Conservation (phyloP, 768 basidiomycete species). For the Macrolepiota dolichaula region DNA sequence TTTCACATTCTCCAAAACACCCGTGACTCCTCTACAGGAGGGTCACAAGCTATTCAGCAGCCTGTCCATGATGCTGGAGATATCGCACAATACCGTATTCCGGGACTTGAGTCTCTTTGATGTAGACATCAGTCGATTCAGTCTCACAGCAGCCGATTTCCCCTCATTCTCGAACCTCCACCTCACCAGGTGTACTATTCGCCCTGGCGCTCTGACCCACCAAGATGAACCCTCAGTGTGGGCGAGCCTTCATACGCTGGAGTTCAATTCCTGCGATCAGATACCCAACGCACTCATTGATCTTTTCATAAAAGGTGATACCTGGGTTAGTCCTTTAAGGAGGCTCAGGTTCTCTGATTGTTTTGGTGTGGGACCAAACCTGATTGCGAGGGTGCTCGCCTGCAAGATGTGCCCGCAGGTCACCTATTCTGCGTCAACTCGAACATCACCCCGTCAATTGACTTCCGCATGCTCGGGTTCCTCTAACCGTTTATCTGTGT, state of each 20-base stretch:
- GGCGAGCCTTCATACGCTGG: neutral
- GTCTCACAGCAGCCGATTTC: neutral
- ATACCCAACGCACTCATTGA: neutral
- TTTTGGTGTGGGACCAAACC: neutral
- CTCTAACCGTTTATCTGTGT: neutral
- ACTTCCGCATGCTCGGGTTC: neutral
- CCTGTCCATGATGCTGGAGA: conserved; percentile 6
- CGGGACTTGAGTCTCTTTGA: conserved; percentile 4
- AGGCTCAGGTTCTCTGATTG: neutral
- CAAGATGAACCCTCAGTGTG: neutral
- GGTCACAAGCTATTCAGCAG: conserved; percentile 3
- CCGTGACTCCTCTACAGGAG: neutral
- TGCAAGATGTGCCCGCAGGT: neutral
- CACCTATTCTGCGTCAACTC: neutral
- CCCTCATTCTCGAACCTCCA: conserved; percentile 3
- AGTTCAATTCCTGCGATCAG: conserved; percentile 1
- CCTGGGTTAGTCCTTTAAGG: neutral
- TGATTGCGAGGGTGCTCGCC: neutral
- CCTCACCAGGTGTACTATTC: conserved; percentile 5
- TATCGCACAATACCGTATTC: conserved; percentile 1
- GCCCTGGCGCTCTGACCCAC: neutral
- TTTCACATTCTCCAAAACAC: neutral
- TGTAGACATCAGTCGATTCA: conserved; percentile 7
- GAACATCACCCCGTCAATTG: neutral
- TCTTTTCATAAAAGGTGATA: neutral